A percentile compares a stretch with the other conserved stretches of the same genome.
Conservation (phyloP, 2,329 filamentous ascomycete species). For the Epichloe typhina region DNA sequence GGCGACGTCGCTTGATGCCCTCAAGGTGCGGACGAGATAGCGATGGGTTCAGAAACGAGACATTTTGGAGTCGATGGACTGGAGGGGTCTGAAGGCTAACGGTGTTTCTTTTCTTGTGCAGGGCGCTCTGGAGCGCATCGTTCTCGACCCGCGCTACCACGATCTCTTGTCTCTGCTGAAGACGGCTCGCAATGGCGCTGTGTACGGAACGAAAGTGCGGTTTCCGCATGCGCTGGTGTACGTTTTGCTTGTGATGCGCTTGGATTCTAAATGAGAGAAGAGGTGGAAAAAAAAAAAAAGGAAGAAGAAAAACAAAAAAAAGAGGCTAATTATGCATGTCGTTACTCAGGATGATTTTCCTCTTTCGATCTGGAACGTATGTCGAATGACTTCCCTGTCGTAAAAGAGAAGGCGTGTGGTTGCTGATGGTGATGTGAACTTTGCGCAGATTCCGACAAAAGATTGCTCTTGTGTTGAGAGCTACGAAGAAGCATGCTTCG, state of each 20-base stretch:
- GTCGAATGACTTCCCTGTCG: constrained; percentile 17
- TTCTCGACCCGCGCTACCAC: constrained; percentile 74
- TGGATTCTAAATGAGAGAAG: neutral
- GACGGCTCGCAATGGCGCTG: constrained; percentile 87
- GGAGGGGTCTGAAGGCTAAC: neutral
- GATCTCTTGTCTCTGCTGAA: constrained; percentile 78
- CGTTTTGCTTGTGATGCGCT: constrained; percentile 12
- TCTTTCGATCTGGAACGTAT: constrained; percentile 84
- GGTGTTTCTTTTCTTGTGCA: neutral
- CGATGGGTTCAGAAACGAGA: neutral
- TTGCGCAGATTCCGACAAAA: constrained; percentile 56
- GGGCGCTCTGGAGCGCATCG: constrained; percentile 55
- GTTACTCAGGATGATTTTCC: constrained; percentile 68
- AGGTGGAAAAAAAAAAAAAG: too few species aligned
- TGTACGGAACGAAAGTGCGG: constrained; percentile 94
- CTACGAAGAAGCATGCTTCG: constrained; percentile 77
- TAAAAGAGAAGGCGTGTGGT: neutral
- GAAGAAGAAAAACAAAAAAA: neutral
- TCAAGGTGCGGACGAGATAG: constrained; percentile 14
- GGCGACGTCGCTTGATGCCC: constrained; percentile 15
- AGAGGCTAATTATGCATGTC: neutral
- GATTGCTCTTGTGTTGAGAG: constrained; percentile 61
- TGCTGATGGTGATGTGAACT: neutral
- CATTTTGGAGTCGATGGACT: too few species aligned
- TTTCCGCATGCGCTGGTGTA: constrained; percentile 92